Evolutionary conservation across 106 monocot species (phyloP).

Genomic region (Dactylorhiza incarnata): DNA sequence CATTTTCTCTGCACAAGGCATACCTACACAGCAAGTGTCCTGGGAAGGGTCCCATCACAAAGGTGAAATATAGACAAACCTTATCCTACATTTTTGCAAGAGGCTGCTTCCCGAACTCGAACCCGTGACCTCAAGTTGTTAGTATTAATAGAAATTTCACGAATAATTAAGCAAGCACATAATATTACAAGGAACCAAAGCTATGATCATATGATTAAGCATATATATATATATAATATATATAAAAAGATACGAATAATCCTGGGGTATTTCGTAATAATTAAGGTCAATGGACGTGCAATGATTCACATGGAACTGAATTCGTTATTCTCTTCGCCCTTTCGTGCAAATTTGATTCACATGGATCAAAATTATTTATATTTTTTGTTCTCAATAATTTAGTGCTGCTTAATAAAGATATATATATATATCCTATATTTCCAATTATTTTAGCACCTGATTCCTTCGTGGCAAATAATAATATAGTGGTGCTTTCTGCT

Average conservation of each 20-base stretch:
- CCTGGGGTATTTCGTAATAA: not conserved
- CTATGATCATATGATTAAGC: not conserved
- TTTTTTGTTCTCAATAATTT: conserved; percentile 2
- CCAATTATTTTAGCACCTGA: not conserved
- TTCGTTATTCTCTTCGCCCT: not conserved
- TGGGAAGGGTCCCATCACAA: too few species aligned
- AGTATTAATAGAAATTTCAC: too few species aligned
- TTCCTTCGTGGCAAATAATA: not conserved
- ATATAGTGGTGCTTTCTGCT: not conserved
- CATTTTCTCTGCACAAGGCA: too few species aligned
- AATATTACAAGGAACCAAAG: too few species aligned
- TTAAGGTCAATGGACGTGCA: not conserved
- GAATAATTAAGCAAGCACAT: too few species aligned
- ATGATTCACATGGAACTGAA: not conserved
- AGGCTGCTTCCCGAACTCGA: too few species aligned
- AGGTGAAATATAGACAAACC: too few species aligned
- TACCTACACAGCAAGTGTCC: too few species aligned
- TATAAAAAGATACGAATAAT: not conserved
- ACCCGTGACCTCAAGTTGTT: too few species aligned
- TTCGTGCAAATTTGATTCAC: not conserved
- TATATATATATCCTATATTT: not conserved
- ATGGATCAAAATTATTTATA: not conserved
- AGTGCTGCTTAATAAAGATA: not conserved
- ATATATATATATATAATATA: not conserved
- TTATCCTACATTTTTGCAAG: too few species aligned